Conservation (phyloP, 306 rosid genomes). For the barrel medic (Medicago truncatula) region DNA sequence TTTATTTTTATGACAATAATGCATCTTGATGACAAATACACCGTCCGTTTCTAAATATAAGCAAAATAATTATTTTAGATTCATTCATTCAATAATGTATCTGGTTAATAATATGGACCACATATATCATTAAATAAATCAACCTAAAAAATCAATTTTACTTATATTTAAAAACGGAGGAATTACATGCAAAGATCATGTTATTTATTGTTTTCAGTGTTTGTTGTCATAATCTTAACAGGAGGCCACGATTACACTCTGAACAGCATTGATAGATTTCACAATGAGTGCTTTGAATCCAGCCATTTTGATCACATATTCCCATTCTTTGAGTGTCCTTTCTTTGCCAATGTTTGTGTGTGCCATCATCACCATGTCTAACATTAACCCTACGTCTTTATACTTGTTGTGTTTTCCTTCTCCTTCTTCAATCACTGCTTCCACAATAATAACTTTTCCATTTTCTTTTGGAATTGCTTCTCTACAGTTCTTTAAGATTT, state of each 20-base stretch:
- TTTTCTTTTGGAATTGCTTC: slow-evolving; percentile 56
- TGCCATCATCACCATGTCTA: slow-evolving; percentile 73
- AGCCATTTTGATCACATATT: slow-evolving; percentile 54
- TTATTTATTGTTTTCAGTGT: not conserved
- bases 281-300: slow-evolving; percentile 53
- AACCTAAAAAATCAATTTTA: no score
- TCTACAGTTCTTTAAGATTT: slow-evolving; percentile 58
- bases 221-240: not conserved
- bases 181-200: no score
- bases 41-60: no score
- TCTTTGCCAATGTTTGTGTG: slow-evolving; percentile 64
- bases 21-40: no score
- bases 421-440: slow-evolving; percentile 51
- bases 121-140: no score
- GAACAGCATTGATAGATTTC: slow-evolving; percentile 47
- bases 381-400: slow-evolving; percentile 53
- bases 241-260: slow-evolving; percentile 56
- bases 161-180: no score
- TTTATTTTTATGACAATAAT: no score
- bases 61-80: no score
- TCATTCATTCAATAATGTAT: no score
- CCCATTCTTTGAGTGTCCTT: slow-evolving; percentile 64
- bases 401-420: slow-evolving; percentile 14
- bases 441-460: slow-evolving; percentile 67
- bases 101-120: no score